Evolutionary conservation across 2,329 filamentous ascomycete genomes (phyloP), one percentile per base, ranked within the genome.

Genomic region (Pseudopithomyces maydicus): DNA sequence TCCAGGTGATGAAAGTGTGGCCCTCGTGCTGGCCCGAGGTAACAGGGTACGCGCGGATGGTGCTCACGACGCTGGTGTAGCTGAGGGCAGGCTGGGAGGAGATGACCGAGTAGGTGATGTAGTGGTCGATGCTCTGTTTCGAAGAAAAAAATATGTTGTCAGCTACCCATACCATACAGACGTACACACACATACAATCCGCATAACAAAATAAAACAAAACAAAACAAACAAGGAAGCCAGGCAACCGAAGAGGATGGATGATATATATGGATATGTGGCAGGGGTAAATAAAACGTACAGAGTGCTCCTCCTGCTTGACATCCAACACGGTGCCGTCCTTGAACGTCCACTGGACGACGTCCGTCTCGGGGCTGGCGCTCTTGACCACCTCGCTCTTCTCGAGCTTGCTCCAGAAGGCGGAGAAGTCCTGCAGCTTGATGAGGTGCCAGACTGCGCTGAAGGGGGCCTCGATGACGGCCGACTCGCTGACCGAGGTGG

Each of bases 281-380:
- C n/a, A 10, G 23, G 22, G 5, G 8, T n/a, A n/a, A n/a, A n/a
- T 19, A 38, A 32, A 36, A 74, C 83, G 58, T 76, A 89, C 86
- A 63, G 85, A 88, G 78, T 90, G 88, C 80, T 90, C 88, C 77
- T 91, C 88, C 79, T 89, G 87, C 85, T 90, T 90, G 64, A 91
- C 85, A 74, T 90, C 87, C 19, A 89, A 78, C 54, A 85, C 82
- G 26, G 84, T 86, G 48, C 87, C 87, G 67, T 91, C 88, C 74
- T 87, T 86, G 81, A 90, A 91, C 19, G 82, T 84, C 88, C 88
- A 90, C 74, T 84, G 83, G 68, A 89, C 83, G 55, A 90, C 77
- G 66, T 90, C 87, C 43, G 87, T 85, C 76, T 90, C 88, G n/a
- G 81, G 75, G 47, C 80, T 84, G 14, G 81, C 75, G 49, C 85